Evolutionary conservation across 176 grass and related monocot genomes (phyloP), one percentile per base, ranked within the genome.

Genomic region (Themeda triandra): DNA sequence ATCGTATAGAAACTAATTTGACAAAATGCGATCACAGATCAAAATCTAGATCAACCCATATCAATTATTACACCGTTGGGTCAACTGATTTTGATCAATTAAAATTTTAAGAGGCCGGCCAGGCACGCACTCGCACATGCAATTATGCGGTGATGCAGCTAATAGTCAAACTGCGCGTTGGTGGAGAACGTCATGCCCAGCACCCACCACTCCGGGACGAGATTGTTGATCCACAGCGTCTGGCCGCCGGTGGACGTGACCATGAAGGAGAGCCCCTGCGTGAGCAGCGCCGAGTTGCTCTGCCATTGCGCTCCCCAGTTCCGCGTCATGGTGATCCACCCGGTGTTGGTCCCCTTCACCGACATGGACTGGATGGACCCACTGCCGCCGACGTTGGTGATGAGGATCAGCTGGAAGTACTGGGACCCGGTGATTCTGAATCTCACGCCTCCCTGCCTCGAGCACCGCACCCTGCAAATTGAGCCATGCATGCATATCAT

Each of bases 301-400:
- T 88, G 81, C 81, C 81, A 91, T n/a, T 88, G 87, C 3, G 89
- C 89, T 3, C 85, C 89, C 89, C 81, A 91, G 81, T 91, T 91
- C 62, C 80, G 29, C 6, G 72, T 67, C 65, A 71, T 8, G 37
- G 7, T 7, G 0, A 85, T 84, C 89, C 73, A 88, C 27, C 62
- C 85, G 0, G 69, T 85, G 24, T 8, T 53, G 27, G 42, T 44
- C 6, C 75, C 89, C 59, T 71, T 79, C 15, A 91, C 62, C 27
- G 25, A 76, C 58, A 88, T 78, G 51, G 41, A 5, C 14, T 4
- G 28, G 70, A 91, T 15, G 11, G 85, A 91, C 6, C 85, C 81
- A 0, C 82, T 76, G 13, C 81, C 88, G 42, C 46, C 91, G 8
- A 88, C 73, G 36, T 93, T 93, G n/a, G 72, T 54, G 15, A 90